Evolutionary conservation across 768 basidiomycete species (phyloP).

Genomic region (Boletus coccyginus): DNA sequence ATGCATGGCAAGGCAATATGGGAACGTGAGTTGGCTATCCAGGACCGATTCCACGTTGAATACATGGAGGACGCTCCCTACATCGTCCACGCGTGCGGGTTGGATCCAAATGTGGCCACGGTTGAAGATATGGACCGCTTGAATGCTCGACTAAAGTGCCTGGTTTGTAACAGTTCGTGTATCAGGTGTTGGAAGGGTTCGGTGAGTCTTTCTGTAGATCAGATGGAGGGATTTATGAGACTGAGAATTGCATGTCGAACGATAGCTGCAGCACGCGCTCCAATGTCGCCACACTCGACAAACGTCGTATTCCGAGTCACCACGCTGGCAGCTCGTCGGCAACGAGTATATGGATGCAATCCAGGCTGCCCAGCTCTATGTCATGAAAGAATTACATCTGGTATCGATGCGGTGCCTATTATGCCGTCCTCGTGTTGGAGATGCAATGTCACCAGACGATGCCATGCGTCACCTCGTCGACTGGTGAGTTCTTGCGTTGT

Average conservation of each 20-base stretch:
- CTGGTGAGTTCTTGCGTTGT: not conserved
- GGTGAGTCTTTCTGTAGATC: not conserved
- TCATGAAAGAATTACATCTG: too few relatives aligned
- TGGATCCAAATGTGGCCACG: not conserved
- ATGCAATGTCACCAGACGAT: not conserved
- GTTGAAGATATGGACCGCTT: slow-evolving; percentile 1
- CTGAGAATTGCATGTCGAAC: not conserved
- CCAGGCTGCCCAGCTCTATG: not conserved
- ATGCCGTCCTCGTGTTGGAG: not conserved
- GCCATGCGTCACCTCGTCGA: not conserved
- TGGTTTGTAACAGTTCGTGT: not conserved
- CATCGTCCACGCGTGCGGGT: not conserved
- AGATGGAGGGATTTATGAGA: too few relatives aligned
- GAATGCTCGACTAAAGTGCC: not conserved
- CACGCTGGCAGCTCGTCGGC: not conserved
- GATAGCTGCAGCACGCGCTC: not conserved
- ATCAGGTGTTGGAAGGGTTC: not conserved
- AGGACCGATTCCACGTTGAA: not conserved
- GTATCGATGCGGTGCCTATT: not conserved
- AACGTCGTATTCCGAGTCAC: not conserved
- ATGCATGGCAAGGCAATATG: too few relatives aligned
- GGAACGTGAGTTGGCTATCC: not conserved
- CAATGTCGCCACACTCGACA: rapidly evolving
- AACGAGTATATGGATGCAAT: not conserved
- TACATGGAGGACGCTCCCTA: not conserved